Percentiles rank a stretch among this genome's conserved stretches.
These are phyloP conservation scores for Suillus cothurnatus DNA, from an alignment of 768 basidiomycete species.

Conservation along the genomic window DNA sequence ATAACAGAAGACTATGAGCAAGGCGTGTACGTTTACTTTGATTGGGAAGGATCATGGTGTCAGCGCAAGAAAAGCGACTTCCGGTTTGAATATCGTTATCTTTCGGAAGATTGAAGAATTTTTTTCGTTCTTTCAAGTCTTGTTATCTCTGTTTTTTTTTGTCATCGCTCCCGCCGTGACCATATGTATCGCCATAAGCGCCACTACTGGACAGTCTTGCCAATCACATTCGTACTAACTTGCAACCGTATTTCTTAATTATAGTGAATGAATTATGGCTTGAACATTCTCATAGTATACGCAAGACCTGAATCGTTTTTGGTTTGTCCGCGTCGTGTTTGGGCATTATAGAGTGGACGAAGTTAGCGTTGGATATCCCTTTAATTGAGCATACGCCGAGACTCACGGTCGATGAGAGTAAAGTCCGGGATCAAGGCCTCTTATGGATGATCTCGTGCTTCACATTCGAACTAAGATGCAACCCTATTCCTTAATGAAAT, in stretches of 20 bases:
- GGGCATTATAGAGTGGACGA: too few species aligned
- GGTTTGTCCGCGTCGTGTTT: slow-evolving; percentile 99
- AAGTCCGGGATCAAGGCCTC: slow-evolving; percentile 91
- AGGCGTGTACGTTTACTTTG: slow-evolving; percentile 98
- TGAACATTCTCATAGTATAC: slow-evolving; percentile 15
- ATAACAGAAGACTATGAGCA: slow-evolving; percentile 99
- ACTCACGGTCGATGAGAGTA: slow-evolving; percentile 91
- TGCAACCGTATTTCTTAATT: slow-evolving; percentile 16
- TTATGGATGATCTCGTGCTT: slow-evolving; percentile 98
- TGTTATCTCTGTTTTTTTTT: slow-evolving; percentile 11
- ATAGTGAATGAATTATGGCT: slow-evolving; percentile 18
- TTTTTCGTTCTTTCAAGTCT: slow-evolving; percentile 1
- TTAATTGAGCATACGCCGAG: background rate
- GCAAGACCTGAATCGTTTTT: slow-evolving; percentile 51
- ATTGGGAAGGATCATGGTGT: slow-evolving; percentile 99
- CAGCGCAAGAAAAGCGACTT: slow-evolving; percentile 98
- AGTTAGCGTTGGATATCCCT: slow-evolving; percentile 4
- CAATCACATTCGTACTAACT: slow-evolving; percentile 19
- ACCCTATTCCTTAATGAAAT: slow-evolving; percentile 16
- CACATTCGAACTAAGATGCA: slow-evolving; percentile 14
- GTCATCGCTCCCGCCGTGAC: slow-evolving; percentile 16
- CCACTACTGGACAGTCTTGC: slow-evolving; percentile 20
- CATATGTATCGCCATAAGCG: slow-evolving; percentile 29
- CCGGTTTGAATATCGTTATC: slow-evolving; percentile 93
- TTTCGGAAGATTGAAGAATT: slow-evolving; percentile 76